Conservation (phyloP, 495 filamentous ascomycete genomes). For the Ascobolus immersus region DNA sequence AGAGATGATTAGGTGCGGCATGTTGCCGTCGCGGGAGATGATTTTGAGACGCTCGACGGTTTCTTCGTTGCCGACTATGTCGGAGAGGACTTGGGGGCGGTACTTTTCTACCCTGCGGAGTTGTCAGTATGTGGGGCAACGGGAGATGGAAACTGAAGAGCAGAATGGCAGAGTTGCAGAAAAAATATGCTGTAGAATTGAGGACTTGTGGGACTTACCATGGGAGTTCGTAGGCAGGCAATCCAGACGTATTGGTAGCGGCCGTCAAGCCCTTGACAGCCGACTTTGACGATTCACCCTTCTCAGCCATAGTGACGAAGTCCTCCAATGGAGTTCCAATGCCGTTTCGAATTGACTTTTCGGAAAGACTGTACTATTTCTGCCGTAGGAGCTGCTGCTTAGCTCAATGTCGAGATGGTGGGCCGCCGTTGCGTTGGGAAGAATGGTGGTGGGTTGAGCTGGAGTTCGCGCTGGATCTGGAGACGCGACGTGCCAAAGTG, state of each 20-base stretch:
- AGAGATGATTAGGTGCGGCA: conserved; percentile 97
- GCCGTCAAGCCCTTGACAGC: conserved; percentile 40
- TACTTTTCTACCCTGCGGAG: conserved; percentile 85
- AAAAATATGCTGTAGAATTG: conserved; percentile 4
- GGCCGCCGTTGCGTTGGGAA: no score
- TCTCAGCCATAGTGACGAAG: no score
- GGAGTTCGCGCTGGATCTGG: no score
- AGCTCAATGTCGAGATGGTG: no score
- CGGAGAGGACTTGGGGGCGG: conserved; percentile 74
- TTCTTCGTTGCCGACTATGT: conserved; percentile 91
- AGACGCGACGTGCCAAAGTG: no score
- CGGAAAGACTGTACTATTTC: no score
- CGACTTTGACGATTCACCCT: no score
- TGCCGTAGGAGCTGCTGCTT: no score
- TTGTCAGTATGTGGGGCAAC: conserved; percentile 6
- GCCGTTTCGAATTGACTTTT: no score
- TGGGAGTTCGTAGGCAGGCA: conserved; percentile 55
- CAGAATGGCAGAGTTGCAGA: conserved; percentile 6
- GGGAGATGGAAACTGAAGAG: conserved; percentile 1
- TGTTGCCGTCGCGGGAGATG: conserved; percentile 96
- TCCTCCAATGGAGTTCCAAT: no score
- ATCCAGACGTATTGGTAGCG: conserved; percentile 24
- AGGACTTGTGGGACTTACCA: conserved; percentile 38
- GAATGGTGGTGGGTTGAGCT: no score
- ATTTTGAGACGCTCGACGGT: conserved; percentile 95